These are phyloP conservation scores for Sporothrix pseudoabietina DNA, from an alignment of 2,329 filamentous ascomycete species.

Conservation along the genomic window DNA sequence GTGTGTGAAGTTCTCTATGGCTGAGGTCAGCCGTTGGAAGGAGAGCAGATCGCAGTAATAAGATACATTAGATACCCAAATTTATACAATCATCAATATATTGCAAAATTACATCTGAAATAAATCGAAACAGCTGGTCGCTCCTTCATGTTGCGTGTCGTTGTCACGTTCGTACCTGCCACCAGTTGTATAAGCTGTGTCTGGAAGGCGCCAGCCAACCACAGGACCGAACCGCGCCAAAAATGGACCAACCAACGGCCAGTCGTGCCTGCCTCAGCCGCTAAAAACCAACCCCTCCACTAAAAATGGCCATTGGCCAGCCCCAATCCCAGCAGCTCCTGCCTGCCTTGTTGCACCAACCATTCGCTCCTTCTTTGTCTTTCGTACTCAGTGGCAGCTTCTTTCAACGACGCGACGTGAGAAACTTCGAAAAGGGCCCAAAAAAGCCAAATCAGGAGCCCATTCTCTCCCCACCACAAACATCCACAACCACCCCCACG, in stretches of 20 bases:
- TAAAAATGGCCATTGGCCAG: constrained; percentile 24
- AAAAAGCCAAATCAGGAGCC: not conserved
- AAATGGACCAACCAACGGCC: not conserved
- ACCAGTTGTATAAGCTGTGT: not conserved
- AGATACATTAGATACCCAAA: constrained; percentile 23
- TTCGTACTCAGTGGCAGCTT: not conserved
- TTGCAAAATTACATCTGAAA: not conserved
- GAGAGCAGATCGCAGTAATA: not conserved
- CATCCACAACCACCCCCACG: constrained; percentile 12
- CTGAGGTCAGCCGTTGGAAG: constrained; percentile 34
- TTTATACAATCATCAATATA: not conserved
- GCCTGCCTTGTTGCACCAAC: not conserved
- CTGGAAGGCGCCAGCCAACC: not conserved
- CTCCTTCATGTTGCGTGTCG: not conserved
- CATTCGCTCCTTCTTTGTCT: not conserved
- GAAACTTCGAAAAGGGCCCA: constrained; percentile 25
- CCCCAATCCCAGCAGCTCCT: not conserved
- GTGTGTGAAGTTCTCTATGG: constrained; percentile 95
- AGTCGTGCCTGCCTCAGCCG: constrained; percentile 23
- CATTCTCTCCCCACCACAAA: not conserved
- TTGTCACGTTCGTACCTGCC: not conserved
- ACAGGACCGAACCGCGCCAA: not conserved
- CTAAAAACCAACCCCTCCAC: constrained; percentile 31
- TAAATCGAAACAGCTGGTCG: not conserved
- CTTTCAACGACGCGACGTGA: constrained; percentile 19